These are phyloP conservation scores for Dendrobium nobile DNA, from an alignment of 106 monocot species.

Conservation along the genomic window DNA sequence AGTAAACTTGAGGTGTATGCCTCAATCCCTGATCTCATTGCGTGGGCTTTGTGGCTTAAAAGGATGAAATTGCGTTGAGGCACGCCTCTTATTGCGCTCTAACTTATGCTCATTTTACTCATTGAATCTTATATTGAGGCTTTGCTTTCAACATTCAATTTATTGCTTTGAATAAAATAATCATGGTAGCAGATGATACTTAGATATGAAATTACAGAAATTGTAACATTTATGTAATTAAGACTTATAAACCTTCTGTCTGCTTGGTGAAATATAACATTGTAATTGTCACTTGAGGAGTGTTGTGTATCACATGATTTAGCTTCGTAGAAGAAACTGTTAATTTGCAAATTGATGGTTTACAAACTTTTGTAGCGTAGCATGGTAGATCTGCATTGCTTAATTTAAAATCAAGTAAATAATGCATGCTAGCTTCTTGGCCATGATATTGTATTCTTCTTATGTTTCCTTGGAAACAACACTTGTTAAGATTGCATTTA, in stretches of 20 bases:
- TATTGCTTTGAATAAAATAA: background rate
- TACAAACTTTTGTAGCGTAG: background rate
- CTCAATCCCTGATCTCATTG: too few species aligned
- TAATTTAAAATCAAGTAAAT: background rate
- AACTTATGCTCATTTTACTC: background rate
- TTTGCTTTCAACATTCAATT: background rate
- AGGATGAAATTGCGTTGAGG: too few species aligned
- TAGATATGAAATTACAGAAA: background rate
- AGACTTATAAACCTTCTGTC: background rate
- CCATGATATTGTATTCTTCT: background rate
- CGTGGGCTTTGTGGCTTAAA: too few species aligned
- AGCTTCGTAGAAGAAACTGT: background rate
- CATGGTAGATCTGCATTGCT: background rate
- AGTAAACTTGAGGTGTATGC: too few species aligned
- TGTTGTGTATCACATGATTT: background rate
- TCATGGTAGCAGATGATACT: background rate
- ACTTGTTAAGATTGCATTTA: background rate
- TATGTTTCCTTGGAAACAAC: background rate
- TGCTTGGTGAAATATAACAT: background rate
- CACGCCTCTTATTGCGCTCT: too few species aligned
- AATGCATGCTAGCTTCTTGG: background rate
- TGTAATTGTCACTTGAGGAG: background rate
- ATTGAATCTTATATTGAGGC: background rate
- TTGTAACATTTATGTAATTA: background rate
- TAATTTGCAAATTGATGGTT: background rate